Evolutionary conservation across 805 yeast species (phyloP), one percentile per base, ranked within the genome.

Genomic region (Kodamaea nitidulidarum): DNA sequence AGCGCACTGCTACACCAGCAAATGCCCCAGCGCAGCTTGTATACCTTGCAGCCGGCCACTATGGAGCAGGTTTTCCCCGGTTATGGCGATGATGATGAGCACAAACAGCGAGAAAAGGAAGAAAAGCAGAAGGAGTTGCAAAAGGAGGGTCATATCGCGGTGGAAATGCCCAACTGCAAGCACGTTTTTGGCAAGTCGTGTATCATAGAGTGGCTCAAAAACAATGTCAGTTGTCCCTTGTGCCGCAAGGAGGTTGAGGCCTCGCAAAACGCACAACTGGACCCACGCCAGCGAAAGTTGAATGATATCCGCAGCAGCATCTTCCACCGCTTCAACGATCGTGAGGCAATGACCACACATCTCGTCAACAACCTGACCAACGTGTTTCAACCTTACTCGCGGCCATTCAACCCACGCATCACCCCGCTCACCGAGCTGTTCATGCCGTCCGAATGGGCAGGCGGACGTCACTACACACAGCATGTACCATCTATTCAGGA

Each of bases 171-270:
- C 1, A 63, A 60, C 41, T 68, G 73, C 43, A 54, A 59, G 16
- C 73, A 68, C 46, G 47, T 64, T 1, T 68, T 68, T 46, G 73
- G 73, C 11, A 58, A 60, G 44, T 46, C 65, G 7, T 68, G 73
- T 49, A 55, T 68, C 18, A 51, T 65, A 2, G 70, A 65, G 31
- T 68, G 73, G 73, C 52, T 68, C 33, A 65, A 58, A 39, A 51
- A 51, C 25, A 58, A 61, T 40, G 65, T 63, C 2, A 65, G 63
- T 40, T 68, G 73, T 41, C 73, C 73, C 2, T 50, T 68, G 35
- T 68, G 74, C 37, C 53, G 74, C 2, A 59, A 56, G 33, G 66
- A 65, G 44, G 65, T 63, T 15, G 62, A 60, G 20, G 36, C 36
- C 10, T 41, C 45, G 14, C 22, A 21, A 16, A 12, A 46, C n/a